Base-by-base conservation (phyloP, 805 yeast species). In the Cyberlindnera saturnus region DNA sequence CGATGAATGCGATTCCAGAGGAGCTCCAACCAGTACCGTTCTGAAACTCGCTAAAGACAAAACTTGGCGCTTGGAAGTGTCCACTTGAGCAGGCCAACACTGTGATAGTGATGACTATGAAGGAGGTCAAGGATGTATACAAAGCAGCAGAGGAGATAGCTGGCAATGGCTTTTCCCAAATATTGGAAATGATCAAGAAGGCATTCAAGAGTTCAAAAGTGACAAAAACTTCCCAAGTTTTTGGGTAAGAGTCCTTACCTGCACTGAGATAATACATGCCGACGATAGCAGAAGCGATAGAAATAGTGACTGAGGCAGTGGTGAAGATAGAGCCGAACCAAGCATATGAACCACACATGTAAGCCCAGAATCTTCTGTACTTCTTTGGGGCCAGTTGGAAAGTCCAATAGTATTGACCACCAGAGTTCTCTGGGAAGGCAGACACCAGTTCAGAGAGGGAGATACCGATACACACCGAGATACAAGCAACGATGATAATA, bases 271-370 rank as follows among this genome's bases (percentile, higher is more conserved):
- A 64, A 50, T 62, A 63, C 68, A 79, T 70, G 0, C 83, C 85
- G 37, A 75, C 70, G 16, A 75, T 54, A 18, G 74, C 71, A 13
- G 71, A 59, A 5, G 81, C 80, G 34, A 79, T 64, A 3, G 82
- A 67, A 29, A 81, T 59, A 5, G 79, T 73, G 16, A 76, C 77
- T 1, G 83, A 75, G 6, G 85, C 81, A 40, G 76, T 69, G 9
- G 85, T 77, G 60, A 80, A 80, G 15, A 80, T 64, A 3, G 84
- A 60, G 10, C 85, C 84, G 30, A 75, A 73, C 74, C 79, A 76
- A 31, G 81, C 82, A 47, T 76, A 67, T 17, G 80, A 70, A n/a
- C 84, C 86, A 49, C 81, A 75, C 62, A 70, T 50, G 52, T 72
- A 80, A 9, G 80, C 74, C 53, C 65, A 60, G 43, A 74, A 71